Conservation (phyloP, 768 basidiomycete genomes). For the Boletus rubroflammeus region DNA sequence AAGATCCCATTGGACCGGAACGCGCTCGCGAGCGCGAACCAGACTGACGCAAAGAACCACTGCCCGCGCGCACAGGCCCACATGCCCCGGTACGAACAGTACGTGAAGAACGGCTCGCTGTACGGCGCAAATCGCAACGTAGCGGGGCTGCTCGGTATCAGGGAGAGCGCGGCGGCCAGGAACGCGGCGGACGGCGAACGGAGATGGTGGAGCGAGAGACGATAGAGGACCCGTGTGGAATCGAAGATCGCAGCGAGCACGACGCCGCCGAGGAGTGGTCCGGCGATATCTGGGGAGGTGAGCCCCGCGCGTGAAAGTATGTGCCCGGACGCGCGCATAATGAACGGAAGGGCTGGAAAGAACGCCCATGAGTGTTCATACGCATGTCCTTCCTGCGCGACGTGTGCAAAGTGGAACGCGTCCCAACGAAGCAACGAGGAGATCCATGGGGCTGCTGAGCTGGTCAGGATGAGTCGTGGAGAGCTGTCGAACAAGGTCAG, state of each 20-base stretch:
- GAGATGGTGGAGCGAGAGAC: constrained; percentile 57
- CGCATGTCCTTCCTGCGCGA: constrained; percentile 54
- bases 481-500: constrained; percentile 28
- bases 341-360: constrained; percentile 61
- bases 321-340: constrained; percentile 43
- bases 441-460: constrained; percentile 13
- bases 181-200: constrained; percentile 55
- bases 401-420: constrained; percentile 70
- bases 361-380: constrained; percentile 90
- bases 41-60: constrained; percentile 55
- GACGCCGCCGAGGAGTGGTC: constrained; percentile 37
- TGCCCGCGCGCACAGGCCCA: constrained; percentile 31
- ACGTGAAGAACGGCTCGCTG: constrained; percentile 84
- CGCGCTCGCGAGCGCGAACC: constrained; percentile 57
- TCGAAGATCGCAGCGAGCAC: constrained; percentile 40
- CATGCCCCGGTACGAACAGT: constrained; percentile 61
- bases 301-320: constrained; percentile 17
- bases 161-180: constrained; percentile 61
- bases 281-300: constrained; percentile 5
- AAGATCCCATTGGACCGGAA: constrained; percentile 81
- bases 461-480: constrained; percentile 20
- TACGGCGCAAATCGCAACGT: constrained; percentile 71
- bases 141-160: constrained; percentile 78
- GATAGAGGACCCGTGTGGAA: constrained; percentile 47
- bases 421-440: constrained; percentile 77